Conservation (phyloP, 331 rosid genomes). For the Prunus yedoensis region DNA sequence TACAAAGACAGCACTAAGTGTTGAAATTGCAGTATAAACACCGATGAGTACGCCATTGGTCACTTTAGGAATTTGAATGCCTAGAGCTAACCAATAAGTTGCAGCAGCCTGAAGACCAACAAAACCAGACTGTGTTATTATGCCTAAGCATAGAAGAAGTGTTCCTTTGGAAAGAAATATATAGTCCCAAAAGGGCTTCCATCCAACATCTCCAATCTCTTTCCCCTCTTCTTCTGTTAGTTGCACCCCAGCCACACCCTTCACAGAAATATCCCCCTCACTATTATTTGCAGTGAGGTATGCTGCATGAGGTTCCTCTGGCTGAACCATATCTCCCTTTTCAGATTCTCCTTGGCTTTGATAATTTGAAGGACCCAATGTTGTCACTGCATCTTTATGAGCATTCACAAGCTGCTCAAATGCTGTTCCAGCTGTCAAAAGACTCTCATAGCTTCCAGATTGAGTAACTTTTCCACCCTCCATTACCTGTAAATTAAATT, state of each 20-base stretch:
- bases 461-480: constrained; percentile 56
- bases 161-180: constrained; percentile 45
- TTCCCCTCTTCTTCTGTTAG: constrained; percentile 69
- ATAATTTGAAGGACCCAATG: constrained; percentile 26
- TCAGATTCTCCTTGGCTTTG: constrained; percentile 29
- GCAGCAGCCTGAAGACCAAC: constrained; percentile 48
- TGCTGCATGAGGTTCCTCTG: constrained; percentile 26
- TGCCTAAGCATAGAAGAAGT: constrained; percentile 29
- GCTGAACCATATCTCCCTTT: constrained; percentile 5
- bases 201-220: constrained; percentile 63
- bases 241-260: constrained; percentile 22
- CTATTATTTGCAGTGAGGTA: constrained; percentile 27
- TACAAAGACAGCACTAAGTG: constrained; percentile 42
- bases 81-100: constrained; percentile 77
- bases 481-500: constrained; percentile 53
- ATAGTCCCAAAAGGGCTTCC: constrained; percentile 69
- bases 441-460: constrained; percentile 67
- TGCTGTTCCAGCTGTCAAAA: constrained; percentile 61
- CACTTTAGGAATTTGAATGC: constrained; percentile 54
- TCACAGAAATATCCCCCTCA: constrained; percentile 36
- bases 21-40: constrained; percentile 54
- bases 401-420: constrained; percentile 84
- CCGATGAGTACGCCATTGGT: constrained; percentile 41
- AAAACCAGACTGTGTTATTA: constrained; percentile 34
- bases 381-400: constrained; percentile 51